phyloP scores from a whole-genome alignment of 306 rosid species.

The Notholithocarpus densiflorus region DNA sequence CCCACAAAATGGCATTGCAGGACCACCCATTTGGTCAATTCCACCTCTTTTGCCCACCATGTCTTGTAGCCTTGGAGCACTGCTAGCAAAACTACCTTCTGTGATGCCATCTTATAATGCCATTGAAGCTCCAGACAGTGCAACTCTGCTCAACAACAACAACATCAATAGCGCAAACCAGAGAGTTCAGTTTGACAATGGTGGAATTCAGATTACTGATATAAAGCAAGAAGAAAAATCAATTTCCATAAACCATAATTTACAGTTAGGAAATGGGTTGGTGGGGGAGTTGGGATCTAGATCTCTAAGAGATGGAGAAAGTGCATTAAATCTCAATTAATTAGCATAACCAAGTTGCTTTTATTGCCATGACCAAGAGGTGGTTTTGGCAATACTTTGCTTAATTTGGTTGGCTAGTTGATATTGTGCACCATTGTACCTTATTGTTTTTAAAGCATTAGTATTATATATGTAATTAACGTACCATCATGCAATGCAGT shows the following conservation, averaged over 20 bases:
- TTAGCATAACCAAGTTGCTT: slow-evolving; percentile 21
- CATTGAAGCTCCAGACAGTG: slow-evolving; percentile 21
- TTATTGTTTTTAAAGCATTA: background rate
- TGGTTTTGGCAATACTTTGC: slow-evolving; percentile 8
- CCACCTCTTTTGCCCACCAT: slow-evolving; percentile 53
- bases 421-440: background rate
- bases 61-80: slow-evolving; percentile 52
- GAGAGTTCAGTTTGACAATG: slow-evolving; percentile 30
- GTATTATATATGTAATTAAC: background rate
- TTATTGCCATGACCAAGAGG: slow-evolving; percentile 11
- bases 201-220: slow-evolving; percentile 5
- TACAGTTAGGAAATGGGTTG: slow-evolving; percentile 21
- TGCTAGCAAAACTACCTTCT: slow-evolving; percentile 45
- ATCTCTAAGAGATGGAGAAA: slow-evolving; percentile 19
- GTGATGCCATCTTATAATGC: slow-evolving; percentile 12
- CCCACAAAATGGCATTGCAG: slow-evolving; percentile 39
- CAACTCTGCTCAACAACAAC: slow-evolving; percentile 8
- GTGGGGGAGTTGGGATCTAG: slow-evolving; percentile 11
- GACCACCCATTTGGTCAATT: slow-evolving; percentile 42
- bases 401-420: slow-evolving; percentile 9
- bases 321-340: slow-evolving; percentile 34
- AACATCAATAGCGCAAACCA: slow-evolving; percentile 22
- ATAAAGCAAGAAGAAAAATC: slow-evolving; percentile 36
- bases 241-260: slow-evolving; percentile 18
- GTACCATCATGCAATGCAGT: background rate